Percentiles rank a stretch among this genome's conserved stretches.
These are phyloP conservation scores for Plasmodium berghei DNA, from an alignment of 169 alveolate species.

Conservation along the genomic window DNA sequence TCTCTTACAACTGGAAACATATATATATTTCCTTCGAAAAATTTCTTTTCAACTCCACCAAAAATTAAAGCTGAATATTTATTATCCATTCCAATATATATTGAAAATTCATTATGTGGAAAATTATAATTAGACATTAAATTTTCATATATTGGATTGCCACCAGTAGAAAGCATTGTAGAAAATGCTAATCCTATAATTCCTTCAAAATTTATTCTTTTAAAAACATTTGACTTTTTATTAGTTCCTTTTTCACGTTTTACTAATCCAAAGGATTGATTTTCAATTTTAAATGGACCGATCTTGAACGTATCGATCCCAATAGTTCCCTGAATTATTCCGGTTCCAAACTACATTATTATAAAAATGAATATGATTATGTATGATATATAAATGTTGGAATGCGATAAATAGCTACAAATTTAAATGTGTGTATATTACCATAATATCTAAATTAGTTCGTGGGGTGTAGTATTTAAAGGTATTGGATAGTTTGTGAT, in stretches of 20 bases:
- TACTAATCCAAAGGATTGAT: conserved; percentile 58
- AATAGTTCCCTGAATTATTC: conserved; percentile 79
- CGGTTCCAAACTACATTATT: conserved; percentile 80
- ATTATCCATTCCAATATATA: conserved; percentile 68
- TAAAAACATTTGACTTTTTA: conserved; percentile 19
- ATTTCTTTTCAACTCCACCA: conserved; percentile 90
- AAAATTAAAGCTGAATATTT: conserved; percentile 87
- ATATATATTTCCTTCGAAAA: conserved; percentile 84
- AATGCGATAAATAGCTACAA: too few species aligned
- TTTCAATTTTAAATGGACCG: conserved; percentile 67
- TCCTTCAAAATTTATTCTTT: conserved; percentile 89
- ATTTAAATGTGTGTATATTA: conserved; percentile 1
- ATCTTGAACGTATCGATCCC: conserved; percentile 68
- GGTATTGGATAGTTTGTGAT: conserved; percentile 66
- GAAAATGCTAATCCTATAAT: conserved; percentile 92
- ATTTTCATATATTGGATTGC: conserved; percentile 79
- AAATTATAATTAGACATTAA: conserved; percentile 16
- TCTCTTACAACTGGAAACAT: conserved; percentile 91
- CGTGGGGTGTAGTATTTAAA: conserved; percentile 69
- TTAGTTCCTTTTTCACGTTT: conserved; percentile 53
- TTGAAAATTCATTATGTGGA: conserved; percentile 46
- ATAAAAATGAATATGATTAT: too few species aligned
- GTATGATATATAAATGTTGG: too few species aligned
- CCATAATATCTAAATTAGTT: conserved; percentile 66
- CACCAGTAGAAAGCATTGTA: conserved; percentile 86